Evolutionary conservation across 202 grass and related monocot species (phyloP).

Genomic region (Musa balbisiana): DNA sequence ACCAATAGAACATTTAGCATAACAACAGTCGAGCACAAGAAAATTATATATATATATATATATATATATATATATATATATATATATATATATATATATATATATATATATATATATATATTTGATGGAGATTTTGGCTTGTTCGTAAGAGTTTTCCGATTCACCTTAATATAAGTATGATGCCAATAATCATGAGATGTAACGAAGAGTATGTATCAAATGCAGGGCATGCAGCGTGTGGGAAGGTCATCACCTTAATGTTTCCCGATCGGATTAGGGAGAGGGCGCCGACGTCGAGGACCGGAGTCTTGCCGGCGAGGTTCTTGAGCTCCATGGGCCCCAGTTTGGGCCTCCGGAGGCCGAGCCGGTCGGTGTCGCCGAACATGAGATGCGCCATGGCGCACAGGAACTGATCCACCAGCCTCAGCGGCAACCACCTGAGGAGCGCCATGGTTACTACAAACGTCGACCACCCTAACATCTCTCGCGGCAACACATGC

Average conservation of each 20-base stretch:
- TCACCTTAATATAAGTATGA: too few species aligned
- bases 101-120: too few species aligned
- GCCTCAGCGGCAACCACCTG: conserved; percentile 40
- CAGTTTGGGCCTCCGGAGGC: conserved; percentile 56
- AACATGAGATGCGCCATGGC: conserved; percentile 42
- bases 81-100: too few species aligned
- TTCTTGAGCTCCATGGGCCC: conserved; percentile 91
- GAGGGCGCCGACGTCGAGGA: conserved; percentile 75
- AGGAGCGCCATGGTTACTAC: conserved; percentile 65
- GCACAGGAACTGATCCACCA: conserved; percentile 66
- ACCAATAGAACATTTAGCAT: conserved; percentile 14
- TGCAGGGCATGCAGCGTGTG: background rate
- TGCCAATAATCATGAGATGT: too few species aligned
- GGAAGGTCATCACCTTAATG: conserved; percentile 50
- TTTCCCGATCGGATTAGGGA: conserved; percentile 75
- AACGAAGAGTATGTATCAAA: background rate
- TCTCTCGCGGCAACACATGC: conserved; percentile 68
- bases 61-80: too few species aligned
- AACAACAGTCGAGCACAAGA: too few species aligned
- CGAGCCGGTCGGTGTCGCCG: conserved; percentile 56
- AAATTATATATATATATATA: too few species aligned
- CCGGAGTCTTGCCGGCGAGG: conserved; percentile 74
- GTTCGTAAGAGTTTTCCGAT: too few species aligned
- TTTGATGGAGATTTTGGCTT: too few species aligned
- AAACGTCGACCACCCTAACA: conserved; percentile 72